Conservation (phyloP, 495 filamentous ascomycete genomes). For the Pseudomonodictys pantanalensis region DNA sequence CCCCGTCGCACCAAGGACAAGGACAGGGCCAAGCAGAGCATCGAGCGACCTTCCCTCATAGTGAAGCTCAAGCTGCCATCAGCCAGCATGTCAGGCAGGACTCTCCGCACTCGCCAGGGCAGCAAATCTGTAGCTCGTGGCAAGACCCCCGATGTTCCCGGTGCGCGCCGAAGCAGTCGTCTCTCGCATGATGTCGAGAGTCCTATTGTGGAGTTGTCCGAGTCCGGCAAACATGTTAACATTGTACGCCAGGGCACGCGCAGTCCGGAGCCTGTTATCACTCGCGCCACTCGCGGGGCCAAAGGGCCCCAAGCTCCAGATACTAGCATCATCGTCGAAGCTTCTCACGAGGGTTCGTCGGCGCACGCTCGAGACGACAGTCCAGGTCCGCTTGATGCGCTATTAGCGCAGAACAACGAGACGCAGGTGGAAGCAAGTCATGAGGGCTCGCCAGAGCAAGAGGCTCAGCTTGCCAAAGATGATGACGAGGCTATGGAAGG, state of each 20-base stretch:
- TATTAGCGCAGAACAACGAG: conserved; percentile 12
- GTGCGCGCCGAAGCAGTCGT: conserved; percentile 56
- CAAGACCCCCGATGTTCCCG: conserved; percentile 26
- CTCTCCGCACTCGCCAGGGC: conserved; percentile 22
- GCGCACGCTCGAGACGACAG: conserved; percentile 14
- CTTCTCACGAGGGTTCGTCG: conserved; percentile 39
- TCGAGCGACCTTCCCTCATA: conserved; percentile 35
- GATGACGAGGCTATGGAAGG: conserved; percentile 25
- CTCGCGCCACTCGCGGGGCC: conserved; percentile 55
- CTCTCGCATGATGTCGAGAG: conserved; percentile 58
- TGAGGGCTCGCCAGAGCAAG: conserved; percentile 23
- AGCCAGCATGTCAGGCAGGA: not conserved
- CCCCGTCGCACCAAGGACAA: conserved; percentile 5
- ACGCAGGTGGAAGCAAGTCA: conserved; percentile 26
- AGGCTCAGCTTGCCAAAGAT: conserved; percentile 20
- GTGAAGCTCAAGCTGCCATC: conserved; percentile 37
- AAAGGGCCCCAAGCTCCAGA: conserved; percentile 60
- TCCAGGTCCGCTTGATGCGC: conserved; percentile 24
- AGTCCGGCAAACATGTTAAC: conserved; percentile 71
- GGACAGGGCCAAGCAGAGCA: not conserved
- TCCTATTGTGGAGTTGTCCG: conserved; percentile 64
- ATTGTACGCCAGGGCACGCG: conserved; percentile 58
- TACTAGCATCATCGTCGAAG: conserved; percentile 55
- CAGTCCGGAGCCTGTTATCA: conserved; percentile 59
- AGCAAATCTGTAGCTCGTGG: conserved; percentile 30